Percentiles rank a stretch among this genome's conserved stretches.
phyloP scores from a whole-genome alignment of 768 basidiomycete genomes.

The Mycena leptocephala region DNA sequence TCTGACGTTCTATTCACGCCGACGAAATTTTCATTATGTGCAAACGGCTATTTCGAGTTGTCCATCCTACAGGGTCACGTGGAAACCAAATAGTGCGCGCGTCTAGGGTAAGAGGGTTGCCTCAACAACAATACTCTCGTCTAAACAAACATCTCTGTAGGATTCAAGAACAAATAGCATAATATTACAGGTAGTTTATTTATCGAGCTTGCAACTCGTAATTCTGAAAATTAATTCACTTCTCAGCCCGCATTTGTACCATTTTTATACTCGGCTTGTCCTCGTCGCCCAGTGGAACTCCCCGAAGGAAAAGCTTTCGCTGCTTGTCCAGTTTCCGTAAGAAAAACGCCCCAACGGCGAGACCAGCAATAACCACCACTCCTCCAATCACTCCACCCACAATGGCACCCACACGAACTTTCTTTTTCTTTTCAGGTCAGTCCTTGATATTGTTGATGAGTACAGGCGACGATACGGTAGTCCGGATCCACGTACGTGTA shows the following conservation, averaged over 20 bases:
- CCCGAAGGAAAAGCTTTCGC: neutral
- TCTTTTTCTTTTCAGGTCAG: neutral
- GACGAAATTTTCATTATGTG: too few species aligned
- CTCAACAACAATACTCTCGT: too few species aligned
- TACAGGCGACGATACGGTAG: too few species aligned
- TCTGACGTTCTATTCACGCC: too few species aligned
- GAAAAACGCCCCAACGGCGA: neutral
- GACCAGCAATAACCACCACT: neutral
- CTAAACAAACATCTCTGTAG: too few species aligned
- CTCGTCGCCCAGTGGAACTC: constrained; percentile 11
- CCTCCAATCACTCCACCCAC: neutral
- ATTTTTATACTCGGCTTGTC: constrained; percentile 8
- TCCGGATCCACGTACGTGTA: neutral
- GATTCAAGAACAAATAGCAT: too few species aligned
- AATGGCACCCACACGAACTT: neutral
- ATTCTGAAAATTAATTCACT: neutral
- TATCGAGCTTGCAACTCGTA: too few species aligned
- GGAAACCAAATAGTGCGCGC: too few species aligned
- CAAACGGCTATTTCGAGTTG: too few species aligned
- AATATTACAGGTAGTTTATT: too few species aligned
- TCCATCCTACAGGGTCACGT: too few species aligned
- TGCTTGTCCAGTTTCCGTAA: neutral
- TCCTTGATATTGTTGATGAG: neutral
- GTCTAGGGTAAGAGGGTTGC: too few species aligned
- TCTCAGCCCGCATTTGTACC: neutral